Evolutionary conservation across 108 stramenopile species (phyloP).

Genomic region (Craspedostauros australis): DNA sequence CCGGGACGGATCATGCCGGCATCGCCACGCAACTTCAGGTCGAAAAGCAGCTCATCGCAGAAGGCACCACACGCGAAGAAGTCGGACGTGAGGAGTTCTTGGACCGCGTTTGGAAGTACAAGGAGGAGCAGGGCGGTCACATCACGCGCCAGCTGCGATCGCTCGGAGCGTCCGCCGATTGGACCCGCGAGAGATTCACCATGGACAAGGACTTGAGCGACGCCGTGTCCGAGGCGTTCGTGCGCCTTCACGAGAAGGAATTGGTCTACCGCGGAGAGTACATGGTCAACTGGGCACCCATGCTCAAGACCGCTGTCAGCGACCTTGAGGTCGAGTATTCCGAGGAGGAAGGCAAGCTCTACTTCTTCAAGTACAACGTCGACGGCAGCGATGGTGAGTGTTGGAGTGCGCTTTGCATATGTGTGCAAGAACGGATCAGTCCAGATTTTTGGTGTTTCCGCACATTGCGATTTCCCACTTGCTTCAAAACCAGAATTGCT

Average conservation of each 20-base stretch:
- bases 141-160: conserved; percentile 92
- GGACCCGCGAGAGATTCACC: conserved; percentile 96
- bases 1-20: conserved; percentile 97
- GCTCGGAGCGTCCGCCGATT: conserved; percentile 97
- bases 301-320: conserved; percentile 95
- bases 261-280: conserved; percentile 91
- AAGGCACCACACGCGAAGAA: conserved; percentile 79
- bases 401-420: too few relatives aligned
- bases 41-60: conserved; percentile 74
- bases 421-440: too few relatives aligned
- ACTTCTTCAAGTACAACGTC: conserved; percentile 93
- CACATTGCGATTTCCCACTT: too few relatives aligned
- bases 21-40: conserved; percentile 99
- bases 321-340: conserved; percentile 95
- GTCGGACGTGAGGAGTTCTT: conserved; percentile 91
- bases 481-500: too few relatives aligned
- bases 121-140: conserved; percentile 92
- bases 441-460: too few relatives aligned
- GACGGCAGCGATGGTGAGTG: conserved; percentile 61
- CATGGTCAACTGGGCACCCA: conserved; percentile 99
- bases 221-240: conserved; percentile 95
- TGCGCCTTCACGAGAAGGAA: conserved; percentile 90
- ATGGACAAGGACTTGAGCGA: conserved; percentile 83
- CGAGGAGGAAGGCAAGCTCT: conserved; percentile 91
- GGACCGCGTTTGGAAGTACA: conserved; percentile 85